Conservation (phyloP, 306 rosid species). For the Acmispon strigosus region DNA sequence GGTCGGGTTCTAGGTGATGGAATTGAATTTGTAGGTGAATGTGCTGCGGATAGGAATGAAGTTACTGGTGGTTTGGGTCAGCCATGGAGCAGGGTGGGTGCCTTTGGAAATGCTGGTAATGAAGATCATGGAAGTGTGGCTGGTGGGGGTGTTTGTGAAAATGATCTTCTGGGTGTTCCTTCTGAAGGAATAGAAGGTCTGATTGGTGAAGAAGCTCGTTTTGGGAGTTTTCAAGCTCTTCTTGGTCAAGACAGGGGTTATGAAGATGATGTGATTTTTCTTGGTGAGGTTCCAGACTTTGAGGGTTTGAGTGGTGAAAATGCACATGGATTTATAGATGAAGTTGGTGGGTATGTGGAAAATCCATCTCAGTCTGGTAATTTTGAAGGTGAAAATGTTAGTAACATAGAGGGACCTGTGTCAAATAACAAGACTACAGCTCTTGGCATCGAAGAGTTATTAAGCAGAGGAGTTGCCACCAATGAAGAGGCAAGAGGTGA, state of each 20-base stretch:
- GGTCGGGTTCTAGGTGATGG: slow-evolving; percentile 20
- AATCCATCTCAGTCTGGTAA: slow-evolving; percentile 3
- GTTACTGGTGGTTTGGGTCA: slow-evolving; percentile 15
- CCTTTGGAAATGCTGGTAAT: slow-evolving; percentile 10
- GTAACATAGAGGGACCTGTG: not conserved
- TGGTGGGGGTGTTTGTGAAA: not conserved
- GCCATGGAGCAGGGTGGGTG: slow-evolving; percentile 18
- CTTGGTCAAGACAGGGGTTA: slow-evolving; percentile 7
- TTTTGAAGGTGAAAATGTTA: slow-evolving; percentile 2
- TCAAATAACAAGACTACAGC: slow-evolving; percentile 11
- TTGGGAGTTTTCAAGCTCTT: slow-evolving; percentile 22
- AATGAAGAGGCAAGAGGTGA: slow-evolving; percentile 14
- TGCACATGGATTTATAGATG: slow-evolving; percentile 16
- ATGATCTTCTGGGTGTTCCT: slow-evolving; percentile 10
- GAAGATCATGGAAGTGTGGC: not conserved
- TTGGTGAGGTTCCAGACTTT: slow-evolving; percentile 3
- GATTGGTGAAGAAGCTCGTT: slow-evolving; percentile 7
- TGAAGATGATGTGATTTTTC: slow-evolving; percentile 3
- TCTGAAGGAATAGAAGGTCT: slow-evolving; percentile 11
- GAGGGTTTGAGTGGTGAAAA: slow-evolving; percentile 15
- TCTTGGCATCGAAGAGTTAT: slow-evolving; percentile 10
- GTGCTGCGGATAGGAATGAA: not conserved
- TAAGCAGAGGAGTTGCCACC: slow-evolving; percentile 10
- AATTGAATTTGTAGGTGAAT: slow-evolving; percentile 19
- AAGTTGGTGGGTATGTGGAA: not conserved